Base-by-base conservation (phyloP, 257 asterid genomes). In the Solanum pimpinellifolium region DNA sequence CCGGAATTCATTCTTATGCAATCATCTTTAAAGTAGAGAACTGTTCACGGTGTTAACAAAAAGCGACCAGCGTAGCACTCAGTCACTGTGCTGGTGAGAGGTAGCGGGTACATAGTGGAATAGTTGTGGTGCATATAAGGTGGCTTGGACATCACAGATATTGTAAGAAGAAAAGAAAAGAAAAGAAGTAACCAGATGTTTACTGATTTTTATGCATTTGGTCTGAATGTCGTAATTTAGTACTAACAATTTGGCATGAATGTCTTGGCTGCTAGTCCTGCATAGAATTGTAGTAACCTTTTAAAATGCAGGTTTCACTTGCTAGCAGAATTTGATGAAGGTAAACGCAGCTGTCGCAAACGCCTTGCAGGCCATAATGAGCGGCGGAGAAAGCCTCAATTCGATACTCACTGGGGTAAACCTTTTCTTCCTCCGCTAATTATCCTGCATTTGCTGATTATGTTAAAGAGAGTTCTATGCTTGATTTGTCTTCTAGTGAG, bases 331-430 rank as follows among this genome's bases (percentile, higher is more conserved):
- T 94, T 94, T 73, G 97, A 94, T 84, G 94, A 92, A 80, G 93
- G 92, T 59, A 94, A 94, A 83, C 94, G 98, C 11, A 94, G 97
- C 66, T 94, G 98, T 85, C 94, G 98, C 47, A 92, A 93, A 85
- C 93, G 98, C 88, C 93, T 94, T 1, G 96, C 95, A 20, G 96
- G 96, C 80, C 98, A 94, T 89, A 94, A 94, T 33, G 89, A 92
- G 85, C 93, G 98, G 6, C 87, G 98, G 20, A 87, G 98, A 85
- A 94, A 93, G 90, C 95, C 95, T 90, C 95, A 91, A 21, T 85
- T 92, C 20, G 90, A 90, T 85, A 5, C 92, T 88, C 91, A 83
- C 89, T 89, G 90, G 20, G 93, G 96, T 93, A 92, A 89, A 83
- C 44, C 39, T 75, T 35, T 41, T 84, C 83, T 80, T 16, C 66